Conservation (phyloP, 768 basidiomycete genomes). For the Floccularia luteovirens region DNA sequence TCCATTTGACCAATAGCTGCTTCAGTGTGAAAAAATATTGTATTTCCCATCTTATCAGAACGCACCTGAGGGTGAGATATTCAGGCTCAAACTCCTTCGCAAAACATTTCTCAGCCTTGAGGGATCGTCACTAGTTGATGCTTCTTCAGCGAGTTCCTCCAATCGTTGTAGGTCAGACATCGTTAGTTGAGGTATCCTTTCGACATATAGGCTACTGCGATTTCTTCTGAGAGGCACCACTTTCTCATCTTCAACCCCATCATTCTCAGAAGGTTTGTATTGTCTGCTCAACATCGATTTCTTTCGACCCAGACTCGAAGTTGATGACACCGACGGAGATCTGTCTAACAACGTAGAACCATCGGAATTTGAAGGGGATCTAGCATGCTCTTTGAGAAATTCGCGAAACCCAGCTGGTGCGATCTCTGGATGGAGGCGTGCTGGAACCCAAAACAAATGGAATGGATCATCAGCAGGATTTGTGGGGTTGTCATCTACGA, state of each 20-base stretch:
- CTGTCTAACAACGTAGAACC: slow-evolving; percentile 28
- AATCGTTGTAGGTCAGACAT: slow-evolving; percentile 92
- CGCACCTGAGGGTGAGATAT: slow-evolving; percentile 80
- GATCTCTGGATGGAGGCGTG: slow-evolving; percentile 93
- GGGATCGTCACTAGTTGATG: slow-evolving; percentile 75
- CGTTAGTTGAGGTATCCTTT: slow-evolving; percentile 79
- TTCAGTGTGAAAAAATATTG: slow-evolving; percentile 9
- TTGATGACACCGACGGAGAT: slow-evolving; percentile 35
- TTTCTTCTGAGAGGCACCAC: slow-evolving; percentile 64
- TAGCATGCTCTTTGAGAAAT: slow-evolving; percentile 91
- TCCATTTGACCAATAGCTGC: slow-evolving; percentile 64
- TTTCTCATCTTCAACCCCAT: slow-evolving; percentile 63
- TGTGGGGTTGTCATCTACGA: slow-evolving; percentile 21
- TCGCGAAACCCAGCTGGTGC: slow-evolving; percentile 93
- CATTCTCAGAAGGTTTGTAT: slow-evolving; percentile 76
- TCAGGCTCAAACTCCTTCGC: slow-evolving; percentile 83
- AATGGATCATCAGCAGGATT: slow-evolving; percentile 66
- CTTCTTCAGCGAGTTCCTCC: slow-evolving; percentile 90
- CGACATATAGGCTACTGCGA: slow-evolving; percentile 54
- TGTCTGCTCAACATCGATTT: slow-evolving; percentile 93
- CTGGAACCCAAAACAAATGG: slow-evolving; percentile 98
- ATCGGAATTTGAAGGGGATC: slow-evolving; percentile 47
- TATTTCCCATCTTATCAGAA: slow-evolving; percentile 10
- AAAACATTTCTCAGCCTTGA: slow-evolving; percentile 71
- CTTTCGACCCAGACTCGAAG: slow-evolving; percentile 65